Evolutionary conservation across 2,329 filamentous ascomycete genomes (phyloP).

Genomic region (Drechslera avenae): DNA sequence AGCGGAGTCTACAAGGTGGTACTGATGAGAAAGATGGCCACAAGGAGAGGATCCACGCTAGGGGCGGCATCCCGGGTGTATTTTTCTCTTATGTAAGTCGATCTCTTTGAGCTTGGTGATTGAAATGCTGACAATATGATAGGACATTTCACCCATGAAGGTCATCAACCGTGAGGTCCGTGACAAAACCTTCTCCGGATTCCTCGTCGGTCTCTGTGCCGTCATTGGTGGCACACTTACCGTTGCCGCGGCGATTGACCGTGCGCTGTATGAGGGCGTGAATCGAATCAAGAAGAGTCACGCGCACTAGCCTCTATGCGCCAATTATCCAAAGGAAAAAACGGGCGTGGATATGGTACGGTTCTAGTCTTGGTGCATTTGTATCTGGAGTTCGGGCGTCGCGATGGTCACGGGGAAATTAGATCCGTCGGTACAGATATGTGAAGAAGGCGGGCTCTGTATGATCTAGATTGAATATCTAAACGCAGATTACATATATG

Average conservation of each 20-base stretch:
- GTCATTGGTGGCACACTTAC: constrained; percentile 94
- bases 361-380: constrained; percentile 4
- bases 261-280: constrained; percentile 87
- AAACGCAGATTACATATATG: not conserved
- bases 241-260: constrained; percentile 90
- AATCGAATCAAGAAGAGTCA: constrained; percentile 87
- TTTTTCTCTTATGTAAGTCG: constrained; percentile 94
- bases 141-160: constrained; percentile 99
- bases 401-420: not conserved
- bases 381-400: constrained; percentile 12
- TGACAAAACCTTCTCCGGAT: constrained; percentile 86
- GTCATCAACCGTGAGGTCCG: constrained; percentile 95
- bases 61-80: constrained; percentile 91
- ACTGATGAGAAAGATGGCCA: constrained; percentile 86
- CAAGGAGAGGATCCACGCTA: constrained; percentile 86
- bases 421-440: not conserved
- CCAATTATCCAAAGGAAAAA: not conserved
- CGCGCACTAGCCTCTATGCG: constrained; percentile 51
- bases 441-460: not conserved
- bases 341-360: not conserved
- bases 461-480: constrained; percentile 3
- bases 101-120: not conserved
- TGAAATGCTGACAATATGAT: constrained; percentile 15
- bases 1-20: constrained; percentile 82
- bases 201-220: constrained; percentile 91